A percentile compares a stretch with the other conserved stretches of the same genome.
These are phyloP conservation scores for Castanea mollissima DNA, from an alignment of 306 rosid genomes.

Conservation along the genomic window DNA sequence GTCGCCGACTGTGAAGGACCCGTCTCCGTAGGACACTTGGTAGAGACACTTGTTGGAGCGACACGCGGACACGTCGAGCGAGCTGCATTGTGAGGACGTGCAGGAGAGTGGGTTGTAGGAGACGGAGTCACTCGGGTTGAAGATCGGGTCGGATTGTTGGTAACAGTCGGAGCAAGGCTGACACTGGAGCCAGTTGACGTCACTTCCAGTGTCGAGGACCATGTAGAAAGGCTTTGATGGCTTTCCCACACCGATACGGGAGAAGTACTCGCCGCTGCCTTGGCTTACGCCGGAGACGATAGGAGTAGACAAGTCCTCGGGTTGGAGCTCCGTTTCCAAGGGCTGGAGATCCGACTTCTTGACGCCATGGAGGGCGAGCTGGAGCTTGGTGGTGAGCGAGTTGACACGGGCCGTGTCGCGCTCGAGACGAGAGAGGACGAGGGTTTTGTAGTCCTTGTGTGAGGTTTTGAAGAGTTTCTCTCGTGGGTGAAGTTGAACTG, in stretches of 20 bases:
- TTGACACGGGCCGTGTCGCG: slow-evolving; percentile 81
- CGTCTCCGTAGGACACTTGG: slow-evolving; percentile 86
- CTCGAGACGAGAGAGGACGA: slow-evolving; percentile 47
- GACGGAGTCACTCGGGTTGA: slow-evolving; percentile 56
- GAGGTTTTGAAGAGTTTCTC: slow-evolving; percentile 34
- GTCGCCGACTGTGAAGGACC: slow-evolving; percentile 77
- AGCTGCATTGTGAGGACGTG: slow-evolving; percentile 44
- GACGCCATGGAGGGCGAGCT: slow-evolving; percentile 32
- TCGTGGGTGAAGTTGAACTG: slow-evolving; percentile 52
- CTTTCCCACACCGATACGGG: slow-evolving; percentile 63
- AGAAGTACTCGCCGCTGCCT: slow-evolving; percentile 95
- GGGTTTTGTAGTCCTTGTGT: slow-evolving; percentile 43
- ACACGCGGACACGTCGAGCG: slow-evolving; percentile 48
- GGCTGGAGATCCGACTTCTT: slow-evolving; percentile 53
- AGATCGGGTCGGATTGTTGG: slow-evolving; percentile 83
- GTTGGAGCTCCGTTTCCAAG: slow-evolving; percentile 35
- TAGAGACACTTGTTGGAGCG: slow-evolving; percentile 52
- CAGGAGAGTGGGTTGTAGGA: slow-evolving; percentile 54
- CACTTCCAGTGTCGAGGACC: slow-evolving; percentile 93
- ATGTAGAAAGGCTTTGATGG: slow-evolving; percentile 64
- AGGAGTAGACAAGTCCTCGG: slow-evolving; percentile 64
- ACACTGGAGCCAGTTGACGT: slow-evolving; percentile 90
- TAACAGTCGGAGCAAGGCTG: slow-evolving; percentile 82
- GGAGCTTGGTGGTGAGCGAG: slow-evolving; percentile 49
- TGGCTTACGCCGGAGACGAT: slow-evolving; percentile 56